These are phyloP conservation scores for Trichosanthes truncata DNA, from an alignment of 306 rosid genomes.

Conservation along the genomic window DNA sequence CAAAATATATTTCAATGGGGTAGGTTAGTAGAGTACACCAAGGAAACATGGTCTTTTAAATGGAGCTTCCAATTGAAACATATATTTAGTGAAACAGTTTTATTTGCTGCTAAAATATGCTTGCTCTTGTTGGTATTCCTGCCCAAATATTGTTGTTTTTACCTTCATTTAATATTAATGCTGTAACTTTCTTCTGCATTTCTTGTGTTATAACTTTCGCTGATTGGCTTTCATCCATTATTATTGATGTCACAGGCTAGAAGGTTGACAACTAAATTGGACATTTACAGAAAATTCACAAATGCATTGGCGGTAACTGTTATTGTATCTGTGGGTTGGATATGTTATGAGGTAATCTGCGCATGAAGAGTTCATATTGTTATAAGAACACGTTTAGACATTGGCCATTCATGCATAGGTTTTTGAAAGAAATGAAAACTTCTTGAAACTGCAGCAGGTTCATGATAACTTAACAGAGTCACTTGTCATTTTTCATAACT, in stretches of 20 bases:
- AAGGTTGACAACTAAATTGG: slow-evolving; percentile 83
- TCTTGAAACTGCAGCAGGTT: not conserved
- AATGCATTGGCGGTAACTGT: slow-evolving; percentile 90
- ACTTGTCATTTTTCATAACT: not conserved
- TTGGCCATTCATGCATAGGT: not conserved
- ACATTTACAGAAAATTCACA: slow-evolving; percentile 86
- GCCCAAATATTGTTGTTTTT: not conserved
- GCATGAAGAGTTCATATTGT: not conserved
- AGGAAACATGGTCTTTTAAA: not conserved
- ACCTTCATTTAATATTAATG: not conserved
- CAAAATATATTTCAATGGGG: not conserved
- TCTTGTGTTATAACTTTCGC: slow-evolving; percentile 9
- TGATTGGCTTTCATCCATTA: slow-evolving; percentile 13
- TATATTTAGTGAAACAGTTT: not conserved
- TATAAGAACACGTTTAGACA: not conserved
- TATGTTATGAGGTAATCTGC: slow-evolving; percentile 80
- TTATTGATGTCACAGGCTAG: slow-evolving; percentile 52
- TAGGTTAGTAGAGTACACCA: not conserved
- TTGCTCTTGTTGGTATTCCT: not conserved
- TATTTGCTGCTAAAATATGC: not conserved
- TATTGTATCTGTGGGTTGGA: slow-evolving; percentile 90
- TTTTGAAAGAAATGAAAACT: not conserved
- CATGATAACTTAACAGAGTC: not conserved
- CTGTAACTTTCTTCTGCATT: not conserved
- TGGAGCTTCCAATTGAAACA: not conserved